phyloP scores from a whole-genome alignment of 1,139 yeast genomes.

The Saccharomyces hybrid region DNA sequence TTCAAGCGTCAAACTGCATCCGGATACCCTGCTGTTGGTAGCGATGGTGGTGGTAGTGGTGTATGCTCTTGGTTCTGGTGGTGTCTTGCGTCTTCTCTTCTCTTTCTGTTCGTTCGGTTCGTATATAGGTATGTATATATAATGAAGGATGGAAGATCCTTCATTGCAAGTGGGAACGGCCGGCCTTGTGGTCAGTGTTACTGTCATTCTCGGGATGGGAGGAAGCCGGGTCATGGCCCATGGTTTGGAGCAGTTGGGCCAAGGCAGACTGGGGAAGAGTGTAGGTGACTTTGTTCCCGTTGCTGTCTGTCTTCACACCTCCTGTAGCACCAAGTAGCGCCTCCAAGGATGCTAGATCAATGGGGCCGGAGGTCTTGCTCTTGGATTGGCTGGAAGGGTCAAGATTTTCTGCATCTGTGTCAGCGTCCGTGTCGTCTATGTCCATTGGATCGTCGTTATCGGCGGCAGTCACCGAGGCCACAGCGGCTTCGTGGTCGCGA shows the following conservation, averaged over 20 bases:
- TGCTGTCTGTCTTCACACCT: not conserved
- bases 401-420: slow-evolving; percentile 40
- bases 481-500: not conserved
- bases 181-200: not conserved
- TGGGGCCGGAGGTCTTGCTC: slow-evolving; percentile 36
- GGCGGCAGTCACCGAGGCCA: slow-evolving; percentile 7
- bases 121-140: not conserved
- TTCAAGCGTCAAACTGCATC: not conserved
- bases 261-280: not conserved
- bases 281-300: not conserved
- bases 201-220: not conserved
- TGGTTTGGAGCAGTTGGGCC: not conserved
- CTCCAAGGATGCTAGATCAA: slow-evolving; percentile 36
- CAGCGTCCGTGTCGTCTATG: slow-evolving; percentile 36
- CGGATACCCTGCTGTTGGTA: not conserved
- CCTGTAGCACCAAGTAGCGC: slow-evolving; percentile 9
- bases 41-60: not conserved
- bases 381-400: slow-evolving; percentile 21
- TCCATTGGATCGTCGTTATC: slow-evolving; percentile 18
- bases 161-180: not conserved
- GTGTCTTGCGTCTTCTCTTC: not conserved
- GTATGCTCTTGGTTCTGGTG: not conserved
- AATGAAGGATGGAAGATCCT: not conserved
- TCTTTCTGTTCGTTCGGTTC: not conserved
- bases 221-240: not conserved